These are phyloP conservation scores for Beverwykella pulmonaria DNA, from an alignment of 495 filamentous ascomycete species.

Conservation along the genomic window DNA sequence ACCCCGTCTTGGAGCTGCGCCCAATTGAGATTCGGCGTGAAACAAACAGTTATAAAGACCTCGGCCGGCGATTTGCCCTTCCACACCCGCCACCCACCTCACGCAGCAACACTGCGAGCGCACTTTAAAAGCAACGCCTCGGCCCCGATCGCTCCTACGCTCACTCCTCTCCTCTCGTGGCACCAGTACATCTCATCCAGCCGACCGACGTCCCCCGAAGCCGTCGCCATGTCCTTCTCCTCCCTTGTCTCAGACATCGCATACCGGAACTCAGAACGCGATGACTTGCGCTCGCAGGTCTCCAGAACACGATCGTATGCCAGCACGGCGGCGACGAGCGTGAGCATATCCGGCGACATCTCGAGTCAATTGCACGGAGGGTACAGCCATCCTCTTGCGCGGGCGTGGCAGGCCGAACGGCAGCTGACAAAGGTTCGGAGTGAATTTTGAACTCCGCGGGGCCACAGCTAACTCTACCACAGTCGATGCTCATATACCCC, in stretches of 20 bases:
- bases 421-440: slow-evolving; percentile 86
- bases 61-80: neutral
- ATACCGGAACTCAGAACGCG: slow-evolving; percentile 62
- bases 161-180: neutral
- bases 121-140: slow-evolving; percentile 6
- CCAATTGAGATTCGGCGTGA: neutral
- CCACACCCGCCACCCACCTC: slow-evolving; percentile 8
- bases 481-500: slow-evolving; percentile 98
- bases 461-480: neutral
- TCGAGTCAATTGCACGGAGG: slow-evolving; percentile 93
- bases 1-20: neutral
- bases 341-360: slow-evolving; percentile 90
- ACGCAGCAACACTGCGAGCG: neutral
- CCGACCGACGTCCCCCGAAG: neutral
- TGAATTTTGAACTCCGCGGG: neutral
- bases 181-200: neutral
- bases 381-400: slow-evolving; percentile 86
- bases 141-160: neutral
- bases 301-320: slow-evolving; percentile 77
- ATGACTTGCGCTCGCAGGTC: slow-evolving; percentile 68
- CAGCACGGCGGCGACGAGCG: slow-evolving; percentile 89
- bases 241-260: slow-evolving; percentile 84
- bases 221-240: slow-evolving; percentile 79
- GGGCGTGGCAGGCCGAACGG: slow-evolving; percentile 93
- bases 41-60: neutral